Evolutionary conservation across 1,284 basidiomycete species (phyloP), one percentile per base, ranked within the genome.

Genomic region (Rhodotorula sp.): DNA sequence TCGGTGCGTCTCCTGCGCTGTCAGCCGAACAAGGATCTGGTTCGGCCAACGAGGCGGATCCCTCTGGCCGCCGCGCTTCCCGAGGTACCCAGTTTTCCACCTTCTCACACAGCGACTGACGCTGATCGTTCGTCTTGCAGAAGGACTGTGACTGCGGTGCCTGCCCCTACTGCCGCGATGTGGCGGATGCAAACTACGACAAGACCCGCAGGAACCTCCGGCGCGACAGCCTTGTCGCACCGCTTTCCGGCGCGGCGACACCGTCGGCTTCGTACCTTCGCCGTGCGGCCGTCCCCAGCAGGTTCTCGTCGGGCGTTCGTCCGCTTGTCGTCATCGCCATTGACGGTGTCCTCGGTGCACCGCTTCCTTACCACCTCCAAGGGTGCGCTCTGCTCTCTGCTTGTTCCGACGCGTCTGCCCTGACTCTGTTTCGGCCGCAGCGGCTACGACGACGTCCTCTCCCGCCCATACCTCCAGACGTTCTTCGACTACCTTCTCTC

Each of bases 281-380:
- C 10, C 55, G 47, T 20, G 63, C 53, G 8, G 61, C 66, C 10
- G 54, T 58, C 0, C 68, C 59, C 36, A 36, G 36, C 36, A 36
- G 13, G 36, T 36, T 54, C 4, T 13, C 32, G 13, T 30, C 46
- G 20, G 24, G 51, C 2, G 39, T 58, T 9, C 49, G 51, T 46
- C 70, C 70, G 22, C 70, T 71, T 30, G 51, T 68, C n/a, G 66
- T 71, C 59, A 46, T 71, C 36, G 52, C 60, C 5, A 57, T 71
- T 47, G 70, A 71, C 29, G 66, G 62, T 2, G 56, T 71, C 0
- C 22, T 68, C 52, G 64, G 58, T 27, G 62, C 60, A 17, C 49
- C 32, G 6, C 60, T 68, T 6, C 70, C 70, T 7, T n/a, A 57
- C 22, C 70, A 71, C 36, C 48, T 67, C 13, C 39, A 44, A 15